Evolutionary conservation across 2,329 filamentous ascomycete species (phyloP).

Genomic region (Neofusicoccum laricinum): DNA sequence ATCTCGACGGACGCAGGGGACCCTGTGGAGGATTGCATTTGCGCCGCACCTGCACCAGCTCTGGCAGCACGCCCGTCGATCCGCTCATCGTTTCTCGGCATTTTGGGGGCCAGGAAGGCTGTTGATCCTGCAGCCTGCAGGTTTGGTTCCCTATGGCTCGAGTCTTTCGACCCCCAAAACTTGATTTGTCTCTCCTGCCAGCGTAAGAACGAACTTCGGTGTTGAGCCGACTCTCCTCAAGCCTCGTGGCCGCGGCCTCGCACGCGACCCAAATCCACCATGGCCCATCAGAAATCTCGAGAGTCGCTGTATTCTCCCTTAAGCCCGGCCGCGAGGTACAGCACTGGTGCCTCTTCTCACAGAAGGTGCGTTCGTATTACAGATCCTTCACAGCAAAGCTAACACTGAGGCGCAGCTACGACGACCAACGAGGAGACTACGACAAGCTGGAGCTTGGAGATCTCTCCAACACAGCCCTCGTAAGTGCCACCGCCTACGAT

Average conservation of each 20-base stretch:
- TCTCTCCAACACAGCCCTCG: neutral
- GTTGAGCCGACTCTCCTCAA: neutral
- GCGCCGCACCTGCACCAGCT: too few species aligned
- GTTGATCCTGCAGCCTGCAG: neutral
- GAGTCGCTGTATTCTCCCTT: neutral
- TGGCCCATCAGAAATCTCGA: neutral
- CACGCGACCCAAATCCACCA: neutral
- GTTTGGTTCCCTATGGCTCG: neutral
- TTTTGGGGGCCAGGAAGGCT: conserved; percentile 3
- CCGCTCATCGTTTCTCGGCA: neutral
- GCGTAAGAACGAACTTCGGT: neutral
- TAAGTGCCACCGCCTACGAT: neutral
- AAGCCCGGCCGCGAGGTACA: neutral
- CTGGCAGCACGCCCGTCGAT: neutral
- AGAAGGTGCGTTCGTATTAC: neutral
- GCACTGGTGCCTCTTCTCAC: neutral
- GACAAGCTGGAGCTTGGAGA: conserved; percentile 2
- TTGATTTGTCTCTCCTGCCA: neutral
- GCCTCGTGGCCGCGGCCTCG: neutral
- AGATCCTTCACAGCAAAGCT: neutral
- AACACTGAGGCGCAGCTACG: neutral
- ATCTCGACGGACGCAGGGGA: too few species aligned
- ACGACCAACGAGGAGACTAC: neutral
- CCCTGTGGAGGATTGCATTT: too few species aligned
- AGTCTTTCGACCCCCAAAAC: neutral